These are phyloP conservation scores for Pichia sporocuriosa DNA, from an alignment of 805 yeast genomes.

Conservation along the genomic window DNA sequence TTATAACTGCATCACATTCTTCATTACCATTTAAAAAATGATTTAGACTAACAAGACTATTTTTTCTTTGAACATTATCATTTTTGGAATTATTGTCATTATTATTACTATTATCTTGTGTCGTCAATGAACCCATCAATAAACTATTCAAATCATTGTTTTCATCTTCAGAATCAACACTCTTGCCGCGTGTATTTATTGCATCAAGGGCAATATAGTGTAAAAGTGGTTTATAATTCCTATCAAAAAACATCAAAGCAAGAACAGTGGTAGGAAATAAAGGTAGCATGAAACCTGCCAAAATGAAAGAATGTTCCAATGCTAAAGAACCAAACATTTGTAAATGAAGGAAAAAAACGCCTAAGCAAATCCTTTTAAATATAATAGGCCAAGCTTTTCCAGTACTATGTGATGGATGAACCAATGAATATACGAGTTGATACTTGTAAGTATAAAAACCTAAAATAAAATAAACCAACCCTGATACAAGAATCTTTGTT, in stretches of 20 bases:
- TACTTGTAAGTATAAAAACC: conserved; percentile 58
- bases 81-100: no score
- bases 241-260: conserved; percentile 45
- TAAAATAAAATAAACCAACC: conserved; percentile 47
- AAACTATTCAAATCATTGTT: conserved; percentile 18
- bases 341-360: conserved; percentile 49
- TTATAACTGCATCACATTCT: conserved; percentile 15
- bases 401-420: conserved; percentile 59
- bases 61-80: conserved; percentile 9
- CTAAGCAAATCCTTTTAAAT: conserved; percentile 48
- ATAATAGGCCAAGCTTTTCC: conserved; percentile 65
- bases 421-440: conserved; percentile 53
- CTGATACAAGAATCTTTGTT: conserved; percentile 53
- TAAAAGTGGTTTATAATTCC: conserved; percentile 46
- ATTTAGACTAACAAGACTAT: conserved; percentile 11
- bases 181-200: conserved; percentile 35
- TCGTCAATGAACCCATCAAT: conserved; percentile 6
- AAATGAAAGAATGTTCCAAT: conserved; percentile 47
- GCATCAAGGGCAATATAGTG: conserved; percentile 55
- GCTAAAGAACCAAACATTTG: conserved; percentile 61
- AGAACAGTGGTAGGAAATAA: conserved; percentile 40
- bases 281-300: conserved; percentile 44
- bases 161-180: conserved; percentile 21
- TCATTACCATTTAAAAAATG: conserved; percentile 13
- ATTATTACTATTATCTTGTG: neutral